These are phyloP conservation scores for Globisporangium yorkense DNA, from an alignment of 352 stramenopile species.

Conservation along the genomic window DNA sequence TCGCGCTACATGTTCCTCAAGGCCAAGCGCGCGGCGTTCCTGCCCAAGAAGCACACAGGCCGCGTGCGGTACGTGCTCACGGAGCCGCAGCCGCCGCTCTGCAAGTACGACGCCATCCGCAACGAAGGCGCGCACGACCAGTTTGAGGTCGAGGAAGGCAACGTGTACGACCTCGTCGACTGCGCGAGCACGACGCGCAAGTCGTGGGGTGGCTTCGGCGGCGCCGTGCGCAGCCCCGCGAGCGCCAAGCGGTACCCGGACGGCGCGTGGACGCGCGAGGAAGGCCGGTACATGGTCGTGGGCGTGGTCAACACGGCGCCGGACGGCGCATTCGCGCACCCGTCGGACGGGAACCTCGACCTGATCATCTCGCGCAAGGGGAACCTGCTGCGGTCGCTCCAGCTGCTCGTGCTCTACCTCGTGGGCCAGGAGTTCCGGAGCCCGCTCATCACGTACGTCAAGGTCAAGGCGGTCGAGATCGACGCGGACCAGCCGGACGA, in stretches of 20 bases:
- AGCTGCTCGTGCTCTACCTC: conserved; percentile 51
- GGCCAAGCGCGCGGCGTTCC: conserved; percentile 51
- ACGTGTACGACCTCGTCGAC: conserved; percentile 59
- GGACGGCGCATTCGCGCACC: conserved; percentile 71
- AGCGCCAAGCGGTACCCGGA: conserved; percentile 44
- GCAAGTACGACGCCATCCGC: conserved; percentile 66
- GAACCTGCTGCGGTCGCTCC: conserved; percentile 25
- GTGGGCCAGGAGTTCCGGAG: conserved; percentile 52
- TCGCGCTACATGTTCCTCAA: conserved; percentile 71
- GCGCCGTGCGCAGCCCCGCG: conserved; percentile 52
- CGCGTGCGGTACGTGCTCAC: conserved; percentile 73
- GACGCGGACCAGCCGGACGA: conserved; percentile 42
- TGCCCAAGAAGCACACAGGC: conserved; percentile 40
- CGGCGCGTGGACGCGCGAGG: conserved; percentile 48
- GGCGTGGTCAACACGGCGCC: conserved; percentile 75
- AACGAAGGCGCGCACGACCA: conserved; percentile 55
- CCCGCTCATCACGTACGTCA: conserved; percentile 61
- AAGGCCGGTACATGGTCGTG: conserved; percentile 40
- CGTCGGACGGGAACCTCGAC: conserved; percentile 75
- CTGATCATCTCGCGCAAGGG: conserved; percentile 65
- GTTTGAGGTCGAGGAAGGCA: conserved; percentile 69
- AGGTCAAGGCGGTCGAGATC: conserved; percentile 75
- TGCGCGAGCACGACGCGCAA: conserved; percentile 17
- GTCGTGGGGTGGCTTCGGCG: conserved; percentile 55
- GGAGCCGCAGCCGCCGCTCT: conserved; percentile 51